Conservation (phyloP, 140 eudicot species). For the Flaveria floridana region DNA sequence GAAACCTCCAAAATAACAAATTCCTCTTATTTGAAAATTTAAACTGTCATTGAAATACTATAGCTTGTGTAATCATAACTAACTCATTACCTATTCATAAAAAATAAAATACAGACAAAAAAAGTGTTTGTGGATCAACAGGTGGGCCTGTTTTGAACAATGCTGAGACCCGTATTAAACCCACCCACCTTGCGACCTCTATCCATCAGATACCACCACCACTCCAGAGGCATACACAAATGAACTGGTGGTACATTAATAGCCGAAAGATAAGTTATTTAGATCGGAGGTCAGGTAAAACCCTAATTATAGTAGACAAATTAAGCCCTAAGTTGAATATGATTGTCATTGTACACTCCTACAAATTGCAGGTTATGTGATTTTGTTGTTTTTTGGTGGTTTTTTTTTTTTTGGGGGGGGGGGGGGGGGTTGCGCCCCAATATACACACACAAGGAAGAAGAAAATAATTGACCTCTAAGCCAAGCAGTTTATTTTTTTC, state of each 20-base stretch:
- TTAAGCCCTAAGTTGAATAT: neutral
- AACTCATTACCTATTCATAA: neutral
- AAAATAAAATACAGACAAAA: neutral
- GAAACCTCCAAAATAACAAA: too few species aligned
- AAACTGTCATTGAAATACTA: too few species aligned
- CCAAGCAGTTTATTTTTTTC: neutral
- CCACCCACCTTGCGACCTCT: neutral
- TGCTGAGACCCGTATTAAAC: neutral
- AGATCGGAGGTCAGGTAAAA: neutral
- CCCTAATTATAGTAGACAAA: neutral
- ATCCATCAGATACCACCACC: conserved; percentile 4
- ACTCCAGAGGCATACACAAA: neutral
- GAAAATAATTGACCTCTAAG: too few species aligned
- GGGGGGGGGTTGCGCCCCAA: too few species aligned
- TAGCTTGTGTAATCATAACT: neutral
- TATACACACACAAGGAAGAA: too few species aligned
- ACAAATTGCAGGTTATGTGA: too few species aligned
- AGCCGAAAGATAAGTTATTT: neutral
- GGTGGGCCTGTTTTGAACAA: neutral
- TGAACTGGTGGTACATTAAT: neutral
- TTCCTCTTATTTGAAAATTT: too few species aligned
- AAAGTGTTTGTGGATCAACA: neutral
- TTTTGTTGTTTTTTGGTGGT: fast-evolving
- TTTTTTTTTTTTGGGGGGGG: too few species aligned
- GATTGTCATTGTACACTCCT: neutral